Base-by-base conservation (phyloP, 176 grass and related monocot genomes). In the Juncus inflexus region DNA sequence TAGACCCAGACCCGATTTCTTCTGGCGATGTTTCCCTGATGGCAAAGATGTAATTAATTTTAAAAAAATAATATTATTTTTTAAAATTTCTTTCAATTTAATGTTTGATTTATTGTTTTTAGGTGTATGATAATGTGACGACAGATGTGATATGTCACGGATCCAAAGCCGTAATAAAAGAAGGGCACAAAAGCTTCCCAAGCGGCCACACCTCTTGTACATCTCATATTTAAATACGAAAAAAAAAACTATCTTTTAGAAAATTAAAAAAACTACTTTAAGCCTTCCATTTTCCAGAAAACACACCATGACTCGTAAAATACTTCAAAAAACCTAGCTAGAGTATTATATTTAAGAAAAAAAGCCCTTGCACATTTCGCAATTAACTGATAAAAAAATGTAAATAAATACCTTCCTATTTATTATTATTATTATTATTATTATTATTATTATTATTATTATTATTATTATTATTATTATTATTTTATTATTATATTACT, bases 1-100 rank as follows among this genome's bases (percentile, higher is more conserved):
- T 12, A 69, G 92, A 56, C 92, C 92, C 57, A 87, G 92, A 9
- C 87, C 92, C 43, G 92, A 91, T 83, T 97, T 97, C 76, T 97
- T 89, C 71, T 97, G 92, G 94, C 88, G 88, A 6, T 97, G 94
- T 81, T 99, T 99, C 78, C 94, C 94, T 66, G 80, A 99, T 86
- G 94, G 94, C 65, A 92, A 78, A 63, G 94, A 79, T 71, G 94
- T 99, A 69, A 63, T 60, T 49, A 61, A 43, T 9, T 15, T 55
- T 52, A 51, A 42, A 14, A 28, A 69, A 15, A 36, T 52, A 11
- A 11, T 62, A 16, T 7, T 47, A 70, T 55, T 66, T 51, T 11
- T 80, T 63, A 59, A 35, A 8, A 19, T 12, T 42, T 54, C 35
- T 61, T 15, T 55, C 19, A 28, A 28, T 28, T 28, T 28, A 28